Evolutionary conservation across 1,284 basidiomycete species (phyloP), one percentile per base, ranked within the genome.

Genomic region (Farysia itapuensis): DNA sequence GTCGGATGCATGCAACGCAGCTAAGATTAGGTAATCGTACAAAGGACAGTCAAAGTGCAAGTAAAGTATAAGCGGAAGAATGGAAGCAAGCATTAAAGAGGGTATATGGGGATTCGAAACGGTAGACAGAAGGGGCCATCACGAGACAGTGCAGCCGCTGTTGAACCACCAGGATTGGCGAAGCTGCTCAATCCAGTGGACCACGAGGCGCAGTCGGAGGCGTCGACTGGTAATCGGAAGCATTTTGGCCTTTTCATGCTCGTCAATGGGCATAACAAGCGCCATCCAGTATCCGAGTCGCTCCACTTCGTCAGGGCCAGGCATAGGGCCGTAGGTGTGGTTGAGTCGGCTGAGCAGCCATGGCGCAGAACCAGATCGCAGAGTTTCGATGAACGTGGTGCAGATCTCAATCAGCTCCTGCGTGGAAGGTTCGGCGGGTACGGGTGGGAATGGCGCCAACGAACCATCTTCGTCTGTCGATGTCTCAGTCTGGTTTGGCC

Each of bases 161-260:
- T 71, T 75, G 60, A 78, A 82, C 64, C 64, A 67, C 64, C 64
- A 67, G 24, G 51, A 57, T 39, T 61, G 56, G 15, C 85, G 81
- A 26, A 89, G 79, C 72, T 85, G 83, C 72, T 94, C 90, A 66
- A 96, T 92, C 92, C 92, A 96, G 71, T 90, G 87, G 28, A 90
- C 88, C 46, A 94, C 86, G 63, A 96, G 81, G 48, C 87, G 81
- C 36, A 96, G 78, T 25, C 92, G 82, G 53, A 93, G 79, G 20
- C 87, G 82, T 1, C 88, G 81, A 45, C 85, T 88, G 53, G 87
- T 84, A 50, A 95, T 88, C 3, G 91, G 89, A n/a, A 96, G 80
- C n/a, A 96, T 80, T 64, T 89, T 88, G 15, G 89, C 88, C 78
- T 94, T 94, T 79, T 95, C 90, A 68, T 87, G 84, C 64, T 95